A percentile compares a stretch with the other conserved stretches of the same genome.
These are phyloP conservation scores for Aspergillus fumigatus DNA, from an alignment of 2,329 filamentous ascomycete genomes.

Conservation along the genomic window DNA sequence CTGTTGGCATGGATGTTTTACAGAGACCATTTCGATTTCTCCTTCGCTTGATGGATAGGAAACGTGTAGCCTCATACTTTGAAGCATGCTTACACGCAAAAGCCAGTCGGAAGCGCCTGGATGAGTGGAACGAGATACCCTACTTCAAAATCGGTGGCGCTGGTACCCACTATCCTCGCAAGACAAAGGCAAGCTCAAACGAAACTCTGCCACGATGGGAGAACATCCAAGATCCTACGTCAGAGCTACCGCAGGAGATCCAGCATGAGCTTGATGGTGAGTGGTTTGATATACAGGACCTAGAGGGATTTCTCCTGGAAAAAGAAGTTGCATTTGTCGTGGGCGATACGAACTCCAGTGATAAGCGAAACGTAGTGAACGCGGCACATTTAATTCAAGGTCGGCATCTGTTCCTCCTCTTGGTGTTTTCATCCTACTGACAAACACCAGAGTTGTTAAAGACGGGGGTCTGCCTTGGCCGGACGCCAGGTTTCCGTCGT, in stretches of 20 bases:
- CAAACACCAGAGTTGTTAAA: conserved; percentile 12
- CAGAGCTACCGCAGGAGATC: conserved; percentile 9
- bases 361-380: conserved; percentile 2
- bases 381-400: conserved; percentile 15
- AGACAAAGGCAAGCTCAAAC: neutral
- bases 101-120: neutral
- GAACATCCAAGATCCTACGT: conserved; percentile 11
- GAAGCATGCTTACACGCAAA: neutral
- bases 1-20: conserved; percentile 12
- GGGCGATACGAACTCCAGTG: neutral
- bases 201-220: conserved; percentile 6
- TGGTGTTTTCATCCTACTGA: conserved; percentile 4
- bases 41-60: neutral
- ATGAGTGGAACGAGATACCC: neutral
- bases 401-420: neutral
- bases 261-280: conserved; percentile 16
- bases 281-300: conserved; percentile 23
- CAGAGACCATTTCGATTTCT: conserved; percentile 19
- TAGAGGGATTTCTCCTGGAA: conserved; percentile 18
- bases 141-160: conserved; percentile 2
- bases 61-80: neutral
- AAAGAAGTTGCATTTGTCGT: conserved; percentile 12
- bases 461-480: conserved; percentile 20
- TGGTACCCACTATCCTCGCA: conserved; percentile 20
- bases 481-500: conserved; percentile 20